These are phyloP conservation scores for Sugiyamaella grinbergsii DNA, from an alignment of 1,139 yeast species.

Conservation along the genomic window DNA sequence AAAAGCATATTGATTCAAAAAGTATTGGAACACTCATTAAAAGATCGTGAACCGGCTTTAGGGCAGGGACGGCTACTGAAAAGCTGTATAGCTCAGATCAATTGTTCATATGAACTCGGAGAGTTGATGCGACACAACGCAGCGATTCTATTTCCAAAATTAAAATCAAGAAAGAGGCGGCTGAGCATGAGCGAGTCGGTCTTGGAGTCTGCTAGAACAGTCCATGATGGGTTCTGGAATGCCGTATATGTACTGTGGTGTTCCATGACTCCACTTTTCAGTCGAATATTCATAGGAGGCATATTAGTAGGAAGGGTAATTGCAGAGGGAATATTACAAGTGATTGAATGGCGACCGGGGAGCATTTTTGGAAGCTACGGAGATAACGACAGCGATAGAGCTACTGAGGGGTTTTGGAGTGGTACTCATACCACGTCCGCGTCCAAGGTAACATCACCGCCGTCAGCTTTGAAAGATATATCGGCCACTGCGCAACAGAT, in stretches of 20 bases:
- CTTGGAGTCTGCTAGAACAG: conserved; percentile 35
- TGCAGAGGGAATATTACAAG: conserved; percentile 43
- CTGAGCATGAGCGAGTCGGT: conserved; percentile 35
- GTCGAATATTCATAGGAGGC: conserved; percentile 26
- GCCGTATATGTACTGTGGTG: conserved; percentile 23
- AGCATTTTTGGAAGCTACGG: conserved; percentile 25
- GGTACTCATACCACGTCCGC: background rate
- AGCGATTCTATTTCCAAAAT: conserved; percentile 35
- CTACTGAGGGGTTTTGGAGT: conserved; percentile 12
- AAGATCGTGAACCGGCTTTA: conserved; percentile 12
- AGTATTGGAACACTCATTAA: conserved; percentile 29
- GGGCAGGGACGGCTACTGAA: conserved; percentile 26
- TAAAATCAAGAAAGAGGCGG: conserved; percentile 29
- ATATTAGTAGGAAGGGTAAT: conserved; percentile 32
- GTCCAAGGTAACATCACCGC: conserved; percentile 16
- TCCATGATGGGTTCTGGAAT: conserved; percentile 29
- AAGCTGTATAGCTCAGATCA: conserved; percentile 40
- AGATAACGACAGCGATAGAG: no score
- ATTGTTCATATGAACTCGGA: conserved; percentile 41
- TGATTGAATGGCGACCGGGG: conserved; percentile 44
- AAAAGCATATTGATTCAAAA: conserved; percentile 29
- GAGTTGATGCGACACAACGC: conserved; percentile 37
- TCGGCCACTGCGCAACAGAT: conserved; percentile 77
- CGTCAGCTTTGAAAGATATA: conserved; percentile 45
- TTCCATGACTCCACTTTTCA: conserved; percentile 23